Conservation (phyloP, 1,139 yeast species). For the Candida tetrigidarum region DNA sequence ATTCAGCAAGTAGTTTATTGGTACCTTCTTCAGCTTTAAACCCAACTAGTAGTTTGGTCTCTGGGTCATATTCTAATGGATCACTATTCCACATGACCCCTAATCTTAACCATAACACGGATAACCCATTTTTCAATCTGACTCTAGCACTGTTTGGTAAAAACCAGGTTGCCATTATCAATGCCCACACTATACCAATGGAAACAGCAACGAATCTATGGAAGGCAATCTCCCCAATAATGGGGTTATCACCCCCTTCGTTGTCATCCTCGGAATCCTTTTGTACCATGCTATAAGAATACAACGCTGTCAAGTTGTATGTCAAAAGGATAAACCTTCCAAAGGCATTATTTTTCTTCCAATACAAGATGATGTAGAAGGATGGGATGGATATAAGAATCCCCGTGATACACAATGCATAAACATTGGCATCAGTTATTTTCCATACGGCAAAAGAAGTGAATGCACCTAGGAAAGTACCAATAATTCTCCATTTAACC, state of each 20-base stretch:
- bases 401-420: constrained; percentile 60
- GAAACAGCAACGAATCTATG: constrained; percentile 78
- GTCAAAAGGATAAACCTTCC: constrained; percentile 78
- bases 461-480: constrained; percentile 74
- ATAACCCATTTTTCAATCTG: constrained; percentile 64
- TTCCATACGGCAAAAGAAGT: constrained; percentile 65
- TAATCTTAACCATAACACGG: constrained; percentile 75
- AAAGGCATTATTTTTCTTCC: constrained; percentile 66
- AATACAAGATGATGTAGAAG: constrained; percentile 68
- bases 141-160: constrained; percentile 79
- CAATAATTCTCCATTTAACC: constrained; percentile 73
- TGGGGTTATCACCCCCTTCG: constrained; percentile 73
- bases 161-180: constrained; percentile 62
- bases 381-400: constrained; percentile 64
- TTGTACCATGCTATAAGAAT: constrained; percentile 70
- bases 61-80: constrained; percentile 40
- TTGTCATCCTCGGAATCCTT: constrained; percentile 65
- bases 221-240: constrained; percentile 76
- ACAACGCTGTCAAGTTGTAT: constrained; percentile 77
- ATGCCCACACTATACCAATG: constrained; percentile 78
- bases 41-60: constrained; percentile 43
- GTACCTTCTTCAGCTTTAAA: constrained; percentile 56
- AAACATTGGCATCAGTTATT: constrained; percentile 58
- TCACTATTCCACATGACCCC: constrained; percentile 81
- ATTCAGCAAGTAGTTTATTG: constrained; percentile 61